Base-by-base conservation (phyloP, 441 rosid species). In the Iberis amara region DNA sequence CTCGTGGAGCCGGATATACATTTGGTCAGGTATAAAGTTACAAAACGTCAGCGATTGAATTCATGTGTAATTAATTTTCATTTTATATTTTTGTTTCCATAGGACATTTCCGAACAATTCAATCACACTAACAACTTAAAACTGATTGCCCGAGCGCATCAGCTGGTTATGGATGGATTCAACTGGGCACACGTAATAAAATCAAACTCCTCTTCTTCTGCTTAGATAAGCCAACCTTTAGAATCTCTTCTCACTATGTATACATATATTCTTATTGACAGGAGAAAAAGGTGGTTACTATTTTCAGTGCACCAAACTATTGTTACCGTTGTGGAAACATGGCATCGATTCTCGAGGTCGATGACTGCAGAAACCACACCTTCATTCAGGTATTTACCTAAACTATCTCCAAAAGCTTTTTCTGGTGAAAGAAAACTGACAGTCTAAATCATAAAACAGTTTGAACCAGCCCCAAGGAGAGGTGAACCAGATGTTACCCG, bases 61-160 rank as follows among this genome's bases (percentile, higher is more conserved):
- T 21, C 59, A 47, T 18, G 3, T 18, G 21, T 18, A 18, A 18
- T 24, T 44, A 35, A 45, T 28, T 65, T 11, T 36, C 9, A 26
- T 39, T 49, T n/a, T 40, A 26, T 18, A 8, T 42, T 13, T 64
- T 55, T 31, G 48, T 60, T 55, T 52, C 43, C 33, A 14, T 70
- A 83, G 91, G 91, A 83, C 65, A 81, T 83, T 45, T 83, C 91
- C 32, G 91, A 83, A 68, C 87, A 83, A 64, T 83, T 78, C 62
- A 76, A 83, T 66, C 87, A 80, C 69, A 72, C 71, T 32, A 83
- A 83, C 68, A 71, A 48, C 69, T 71, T 83, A 52, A 80, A 79
- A 40, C 60, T 83, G 60, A 83, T 83, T 14, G 86, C 91, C 15
- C 70, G 91, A 71, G 91, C 91, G 55, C 91, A 83, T 69, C 91